These are phyloP conservation scores for Zygosaccharomyces pseudobailii DNA, from an alignment of 1,139 yeast species.

Conservation along the genomic window DNA sequence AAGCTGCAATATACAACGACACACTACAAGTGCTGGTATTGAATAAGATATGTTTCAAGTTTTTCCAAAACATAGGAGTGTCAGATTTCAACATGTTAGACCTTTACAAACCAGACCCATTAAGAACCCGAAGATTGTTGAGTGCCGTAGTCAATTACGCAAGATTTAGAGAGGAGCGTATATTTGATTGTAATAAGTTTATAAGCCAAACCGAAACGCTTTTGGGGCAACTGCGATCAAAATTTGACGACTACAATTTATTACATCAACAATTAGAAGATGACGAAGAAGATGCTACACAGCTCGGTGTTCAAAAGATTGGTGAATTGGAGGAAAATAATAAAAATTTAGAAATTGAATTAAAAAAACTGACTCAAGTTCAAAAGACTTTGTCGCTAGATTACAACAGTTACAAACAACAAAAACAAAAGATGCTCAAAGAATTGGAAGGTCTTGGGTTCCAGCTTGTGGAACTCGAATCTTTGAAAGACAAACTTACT, in stretches of 20 bases:
- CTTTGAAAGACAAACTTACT: slow-evolving; percentile 55
- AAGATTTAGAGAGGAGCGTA: slow-evolving; percentile 72
- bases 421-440: slow-evolving; percentile 53
- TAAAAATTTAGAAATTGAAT: slow-evolving; percentile 54
- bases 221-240: slow-evolving; percentile 40
- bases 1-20: slow-evolving; percentile 30
- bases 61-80: slow-evolving; percentile 70
- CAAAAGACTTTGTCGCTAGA: slow-evolving; percentile 66
- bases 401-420: slow-evolving; percentile 60
- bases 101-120: slow-evolving; percentile 63
- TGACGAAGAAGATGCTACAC: slow-evolving; percentile 34
- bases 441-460: slow-evolving; percentile 38
- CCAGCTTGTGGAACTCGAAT: slow-evolving; percentile 48
- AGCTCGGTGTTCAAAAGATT: slow-evolving; percentile 33
- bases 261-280: slow-evolving; percentile 43
- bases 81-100: slow-evolving; percentile 73
- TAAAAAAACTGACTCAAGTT: slow-evolving; percentile 55
- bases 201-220: slow-evolving; percentile 51
- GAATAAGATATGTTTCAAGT: slow-evolving; percentile 55
- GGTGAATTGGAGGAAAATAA: slow-evolving; percentile 54
- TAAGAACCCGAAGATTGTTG: slow-evolving; percentile 56
- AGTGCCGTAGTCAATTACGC: slow-evolving; percentile 88
- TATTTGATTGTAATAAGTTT: slow-evolving; percentile 61
- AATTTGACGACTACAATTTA: slow-evolving; percentile 39
- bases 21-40: slow-evolving; percentile 48